Evolutionary conservation across 768 basidiomycete species (phyloP), one percentile per base, ranked within the genome.

Genomic region (Suillus brevipes): DNA sequence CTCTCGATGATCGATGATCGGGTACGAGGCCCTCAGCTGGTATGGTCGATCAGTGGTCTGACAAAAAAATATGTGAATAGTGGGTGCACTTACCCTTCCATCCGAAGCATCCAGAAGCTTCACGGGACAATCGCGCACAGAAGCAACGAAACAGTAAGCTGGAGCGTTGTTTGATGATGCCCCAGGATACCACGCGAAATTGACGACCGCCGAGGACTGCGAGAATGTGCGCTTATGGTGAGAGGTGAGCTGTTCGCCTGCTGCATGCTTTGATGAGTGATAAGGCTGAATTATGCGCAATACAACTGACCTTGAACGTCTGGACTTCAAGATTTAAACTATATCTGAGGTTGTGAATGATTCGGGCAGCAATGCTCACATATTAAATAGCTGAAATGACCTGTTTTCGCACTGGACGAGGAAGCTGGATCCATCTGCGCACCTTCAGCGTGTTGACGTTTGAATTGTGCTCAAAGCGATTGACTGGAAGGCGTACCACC

Each of bases 1-100:
- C 77, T 98, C 97, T n/a, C 91, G 82, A 70, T 99, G 96, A 74
- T 98, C 95, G 12, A 98, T 85, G 45, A 98, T 97, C 47, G 83
- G 82, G 75, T 99, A 98, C 1, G 94, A 95, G 0, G 95, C 97
- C 20, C 96, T 87, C 23, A 94, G 84, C 96, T 97, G 31, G 36
- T 9, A 23, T 7, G 43, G 50, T 55, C 38, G 38, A 53, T 42
- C 38, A 45, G 25, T 28, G 4, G 18, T 34, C 49, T 25, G 45
- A 59, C 37, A 25, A n/a, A 36, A 37, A 25, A 2, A 16, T 14
- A 47, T 38, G 57, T n/a, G 57, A 58, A 45, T 16, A 60, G 38
- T 58, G 23, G 56, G 47, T 12, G 72, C 84, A 57, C 40, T 4
- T 71, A 95, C 96, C 74, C 88, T 79, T 50, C 92, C 94, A 71